Evolutionary conservation across 2,329 filamentous ascomycete genomes (phyloP), one percentile per base, ranked within the genome.

Genomic region (Bipolaris zeicola): DNA sequence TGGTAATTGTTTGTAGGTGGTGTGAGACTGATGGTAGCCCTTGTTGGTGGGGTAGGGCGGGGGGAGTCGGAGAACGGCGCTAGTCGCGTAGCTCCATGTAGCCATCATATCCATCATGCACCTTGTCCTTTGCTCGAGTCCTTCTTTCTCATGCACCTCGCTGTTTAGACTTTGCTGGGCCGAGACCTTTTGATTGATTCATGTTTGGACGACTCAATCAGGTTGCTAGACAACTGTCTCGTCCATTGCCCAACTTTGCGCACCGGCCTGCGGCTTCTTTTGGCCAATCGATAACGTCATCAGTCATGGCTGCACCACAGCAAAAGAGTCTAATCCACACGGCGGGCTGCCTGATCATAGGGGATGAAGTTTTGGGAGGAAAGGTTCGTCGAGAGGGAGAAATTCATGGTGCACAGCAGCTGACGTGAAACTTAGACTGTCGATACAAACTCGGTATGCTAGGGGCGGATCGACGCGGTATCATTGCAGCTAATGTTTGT

Each of bases 341-440:
- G 44, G 95, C 94, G 10, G 94, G 90, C 54, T 96, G 92, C 76
- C 79, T 98, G 62, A 92, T 99, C 58, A 98, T 99, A 68, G 94
- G 94, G n/a, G 94, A 98, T 78, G 94, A 97, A 77, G 92, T 98
- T 5, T 82, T 98, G 3, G 93, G 92, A 20, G 94, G 95, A 68
- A 98, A 98, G 89, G 93, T 92, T 75, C 62, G 80, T 44, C 28
- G 43, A 31, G 43, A 42, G 20, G 10, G 26, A 34, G 24, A 6
- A 33, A 33, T 43, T 39, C 16, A 49, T 38, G 39, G 36, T 36
- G 22, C 31, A 46, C 38, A 41, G 5, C 41, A 58, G 64, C 70
- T 73, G 61, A 73, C 57, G 31, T 50, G 56, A 55, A 46, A 50
- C 37, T 26, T 45, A 87, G 85, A 89, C 85, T 39, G 81, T 87